Evolutionary conservation across 106 monocot species (phyloP), one percentile per base, ranked within the genome.

Genomic region (Xerophyta viscosa): DNA sequence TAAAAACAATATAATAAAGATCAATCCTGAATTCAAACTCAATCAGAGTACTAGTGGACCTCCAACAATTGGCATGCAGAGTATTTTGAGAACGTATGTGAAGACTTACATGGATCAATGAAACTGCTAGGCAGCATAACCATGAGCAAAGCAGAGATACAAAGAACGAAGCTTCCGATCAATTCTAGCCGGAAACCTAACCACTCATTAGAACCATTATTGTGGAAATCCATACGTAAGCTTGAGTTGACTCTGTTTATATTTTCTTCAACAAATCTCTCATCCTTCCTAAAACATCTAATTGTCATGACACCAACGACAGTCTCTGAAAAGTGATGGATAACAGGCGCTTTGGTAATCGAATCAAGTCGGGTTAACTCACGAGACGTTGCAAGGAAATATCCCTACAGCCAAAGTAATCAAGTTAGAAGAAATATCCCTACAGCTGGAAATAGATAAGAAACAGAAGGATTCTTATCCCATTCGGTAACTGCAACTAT

Each of bases 301-400:
- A 89, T 83, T 3, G 83, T 84, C 13, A 63, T 55, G 23, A 74
- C 83, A 27, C 89, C 89, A 11, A 54, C 27, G 62, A 89, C 64
- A 1, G 77, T 83, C 56, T 89, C 89, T 13, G 83, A 80, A 56
- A 89, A 89, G 58, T 89, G 89, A 79, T 89, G 83, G 66, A 89
- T 80, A 20, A 89, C 77, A 2, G 89, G 89, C 17, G 89, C 89
- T 65, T 83, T 80, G 19, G 80, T 83, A 13, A 89, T 77, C 6
- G 80, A 77, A 20, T 83, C 83, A 53, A 89, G 77, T 21, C 89
- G 76, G 41, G 89, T 83, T 27, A 89, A 29, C 65, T 89, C 89
- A 20, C 89, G 70, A 26, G 89, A 79, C 19, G 89, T 69, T 24
- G 83, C 54, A 18, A 89, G 63, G 46, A 73, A 89, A 50, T 83